A percentile compares a stretch with the other conserved stretches of the same genome.
These are phyloP conservation scores for Lactarius pseudohatsudake DNA, from an alignment of 768 basidiomycete species.

Conservation along the genomic window DNA sequence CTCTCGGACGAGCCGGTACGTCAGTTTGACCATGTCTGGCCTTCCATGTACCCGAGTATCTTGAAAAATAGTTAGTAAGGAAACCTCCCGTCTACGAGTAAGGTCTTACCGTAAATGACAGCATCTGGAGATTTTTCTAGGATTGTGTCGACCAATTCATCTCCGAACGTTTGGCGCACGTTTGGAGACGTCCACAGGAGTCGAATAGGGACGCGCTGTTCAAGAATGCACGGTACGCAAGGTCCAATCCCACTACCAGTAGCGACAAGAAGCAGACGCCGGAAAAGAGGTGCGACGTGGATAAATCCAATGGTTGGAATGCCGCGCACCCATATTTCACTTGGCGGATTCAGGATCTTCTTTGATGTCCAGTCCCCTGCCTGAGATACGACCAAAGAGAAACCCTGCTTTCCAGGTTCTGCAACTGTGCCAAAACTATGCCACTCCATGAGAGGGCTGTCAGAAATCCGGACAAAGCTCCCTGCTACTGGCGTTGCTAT, in stretches of 20 bases:
- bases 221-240: slow-evolving; percentile 56
- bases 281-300: slow-evolving; percentile 54
- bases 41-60: slow-evolving; percentile 40
- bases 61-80: slow-evolving; percentile 13
- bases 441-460: slow-evolving; percentile 55
- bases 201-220: slow-evolving; percentile 49
- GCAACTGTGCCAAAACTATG: slow-evolving; percentile 58
- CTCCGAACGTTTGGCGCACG: slow-evolving; percentile 60
- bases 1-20: slow-evolving; percentile 38
- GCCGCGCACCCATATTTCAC: slow-evolving; percentile 57
- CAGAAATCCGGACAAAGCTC: slow-evolving; percentile 40
- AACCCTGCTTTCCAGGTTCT: slow-evolving; percentile 40
- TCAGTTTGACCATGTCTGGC: slow-evolving; percentile 42
- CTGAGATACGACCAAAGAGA: slow-evolving; percentile 55
- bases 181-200: slow-evolving; percentile 65
- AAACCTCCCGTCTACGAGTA: background rate
- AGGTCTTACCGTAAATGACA: slow-evolving; percentile 51
- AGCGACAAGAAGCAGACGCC: slow-evolving; percentile 55
- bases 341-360: slow-evolving; percentile 54
- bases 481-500: slow-evolving; percentile 38
- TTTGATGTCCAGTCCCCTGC: slow-evolving; percentile 63
- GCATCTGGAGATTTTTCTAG: slow-evolving; percentile 54
- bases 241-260: slow-evolving; percentile 62
- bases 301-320: slow-evolving; percentile 56
- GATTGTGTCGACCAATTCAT: slow-evolving; percentile 57